Conservation (phyloP, 495 filamentous ascomycete genomes). For the Annulohypoxylon nitens region DNA sequence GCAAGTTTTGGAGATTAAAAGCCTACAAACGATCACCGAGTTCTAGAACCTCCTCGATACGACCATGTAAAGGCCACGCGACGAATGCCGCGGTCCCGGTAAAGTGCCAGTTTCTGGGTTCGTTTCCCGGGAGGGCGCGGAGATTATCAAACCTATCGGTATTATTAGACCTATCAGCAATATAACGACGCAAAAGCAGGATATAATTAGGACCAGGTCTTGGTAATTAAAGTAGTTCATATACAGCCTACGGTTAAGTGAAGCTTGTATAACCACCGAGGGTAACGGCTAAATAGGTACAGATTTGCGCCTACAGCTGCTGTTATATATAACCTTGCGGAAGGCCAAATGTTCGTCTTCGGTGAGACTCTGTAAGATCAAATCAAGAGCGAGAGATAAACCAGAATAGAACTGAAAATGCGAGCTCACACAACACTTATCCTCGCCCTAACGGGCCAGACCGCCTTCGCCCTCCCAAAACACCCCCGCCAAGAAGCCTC, state of each 20-base stretch:
- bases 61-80: not conserved
- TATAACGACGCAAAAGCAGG: not conserved
- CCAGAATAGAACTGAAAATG: slow-evolving; percentile 25
- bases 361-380: not conserved
- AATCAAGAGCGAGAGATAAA: too few relatives aligned
- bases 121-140: not conserved
- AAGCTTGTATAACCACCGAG: slow-evolving; percentile 6
- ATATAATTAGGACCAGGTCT: slow-evolving; percentile 17
- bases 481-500: not conserved
- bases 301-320: slow-evolving; percentile 1
- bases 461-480: slow-evolving; percentile 11
- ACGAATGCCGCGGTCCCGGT: not conserved
- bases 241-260: slow-evolving; percentile 42
- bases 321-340: slow-evolving; percentile 27
- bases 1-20: not conserved
- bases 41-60: not conserved
- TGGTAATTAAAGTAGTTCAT: slow-evolving; percentile 17
- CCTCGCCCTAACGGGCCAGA: slow-evolving; percentile 25
- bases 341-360: slow-evolving; percentile 1
- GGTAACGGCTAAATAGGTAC: slow-evolving; percentile 38
- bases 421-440: slow-evolving; percentile 15
- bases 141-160: slow-evolving; percentile 3
- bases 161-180: slow-evolving; percentile 11
- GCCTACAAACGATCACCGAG: not conserved
- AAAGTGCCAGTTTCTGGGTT: not conserved